Conservation (phyloP, 306 rosid genomes). For the Quercus robur region DNA sequence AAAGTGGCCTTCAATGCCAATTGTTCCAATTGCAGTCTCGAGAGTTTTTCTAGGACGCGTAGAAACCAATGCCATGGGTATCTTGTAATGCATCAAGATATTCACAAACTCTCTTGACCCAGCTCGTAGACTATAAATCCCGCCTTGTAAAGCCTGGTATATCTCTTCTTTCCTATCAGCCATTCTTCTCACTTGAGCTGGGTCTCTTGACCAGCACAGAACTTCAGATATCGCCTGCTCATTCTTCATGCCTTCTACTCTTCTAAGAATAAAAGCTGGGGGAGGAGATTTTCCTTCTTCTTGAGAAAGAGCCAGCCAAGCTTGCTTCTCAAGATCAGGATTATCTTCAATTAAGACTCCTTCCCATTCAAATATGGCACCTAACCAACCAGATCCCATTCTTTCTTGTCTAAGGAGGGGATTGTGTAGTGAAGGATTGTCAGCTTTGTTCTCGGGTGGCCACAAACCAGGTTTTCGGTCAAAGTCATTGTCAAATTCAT, state of each 20-base stretch:
- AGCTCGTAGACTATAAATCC: slow-evolving; percentile 59
- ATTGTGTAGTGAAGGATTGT: slow-evolving; percentile 71
- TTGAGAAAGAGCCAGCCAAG: slow-evolving; percentile 76
- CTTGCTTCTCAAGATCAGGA: slow-evolving; percentile 76
- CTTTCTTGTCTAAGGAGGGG: slow-evolving; percentile 91
- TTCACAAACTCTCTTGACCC: slow-evolving; percentile 88
- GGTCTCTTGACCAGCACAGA: slow-evolving; percentile 97
- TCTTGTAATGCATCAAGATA: slow-evolving; percentile 81
- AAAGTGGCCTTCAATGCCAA: slow-evolving; percentile 71
- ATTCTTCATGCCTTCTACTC: slow-evolving; percentile 93
- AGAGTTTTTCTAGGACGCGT: slow-evolving; percentile 76
- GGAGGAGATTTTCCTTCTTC: slow-evolving; percentile 94
- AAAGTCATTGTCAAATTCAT: slow-evolving; percentile 47
- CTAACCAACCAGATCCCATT: slow-evolving; percentile 98
- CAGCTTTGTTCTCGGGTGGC: slow-evolving; percentile 88
- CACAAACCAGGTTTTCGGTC: slow-evolving; percentile 69
- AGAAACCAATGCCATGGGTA: slow-evolving; percentile 92
- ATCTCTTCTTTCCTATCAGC: slow-evolving; percentile 79
- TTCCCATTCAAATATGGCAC: slow-evolving; percentile 97
- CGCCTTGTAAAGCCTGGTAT: slow-evolving; percentile 86
- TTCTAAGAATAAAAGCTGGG: slow-evolving; percentile 64
- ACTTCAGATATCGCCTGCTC: slow-evolving; percentile 94
- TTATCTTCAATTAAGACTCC: slow-evolving; percentile 85
- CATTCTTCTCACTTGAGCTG: slow-evolving; percentile 66
- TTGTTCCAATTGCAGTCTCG: slow-evolving; percentile 65